Conservation (phyloP, 306 rosid genomes). For the Sesbania bispinosa region DNA sequence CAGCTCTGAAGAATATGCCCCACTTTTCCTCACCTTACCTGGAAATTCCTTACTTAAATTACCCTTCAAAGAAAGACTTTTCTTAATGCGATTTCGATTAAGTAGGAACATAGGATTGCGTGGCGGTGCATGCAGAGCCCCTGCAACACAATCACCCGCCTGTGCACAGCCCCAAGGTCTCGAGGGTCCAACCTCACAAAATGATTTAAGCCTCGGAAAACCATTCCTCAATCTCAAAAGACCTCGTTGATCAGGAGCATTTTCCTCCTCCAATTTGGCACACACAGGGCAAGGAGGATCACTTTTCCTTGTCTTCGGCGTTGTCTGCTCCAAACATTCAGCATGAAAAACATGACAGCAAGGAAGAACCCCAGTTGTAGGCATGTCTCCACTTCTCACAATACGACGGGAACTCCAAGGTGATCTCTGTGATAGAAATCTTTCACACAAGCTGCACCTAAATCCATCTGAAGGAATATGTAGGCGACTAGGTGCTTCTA, state of each 20-base stretch:
- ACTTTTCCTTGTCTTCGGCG: slow-evolving; percentile 53
- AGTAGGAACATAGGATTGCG: slow-evolving; percentile 57
- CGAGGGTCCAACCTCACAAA: slow-evolving; percentile 54
- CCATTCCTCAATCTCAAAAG: slow-evolving; percentile 43
- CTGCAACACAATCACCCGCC: slow-evolving; percentile 74
- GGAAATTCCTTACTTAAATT: slow-evolving; percentile 59
- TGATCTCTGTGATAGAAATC: slow-evolving; percentile 70
- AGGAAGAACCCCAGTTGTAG: slow-evolving; percentile 72
- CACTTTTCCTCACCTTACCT: slow-evolving; percentile 57
- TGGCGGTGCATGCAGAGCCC: slow-evolving; percentile 62
- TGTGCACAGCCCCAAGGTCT: slow-evolving; percentile 73
- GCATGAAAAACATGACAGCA: slow-evolving; percentile 84
- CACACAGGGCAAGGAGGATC: slow-evolving; percentile 88
- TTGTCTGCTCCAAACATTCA: slow-evolving; percentile 82
- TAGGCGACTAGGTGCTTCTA: slow-evolving; percentile 38
- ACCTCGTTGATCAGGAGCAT: slow-evolving; percentile 45
- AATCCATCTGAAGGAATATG: slow-evolving; percentile 46
- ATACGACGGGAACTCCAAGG: slow-evolving; percentile 89
- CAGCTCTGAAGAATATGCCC: slow-evolving; percentile 44
- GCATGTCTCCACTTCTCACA: slow-evolving; percentile 90
- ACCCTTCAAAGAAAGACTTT: slow-evolving; percentile 59
- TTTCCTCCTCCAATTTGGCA: slow-evolving; percentile 50
- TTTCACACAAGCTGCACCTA: slow-evolving; percentile 74
- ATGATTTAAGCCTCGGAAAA: slow-evolving; percentile 50
- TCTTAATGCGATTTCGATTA: slow-evolving; percentile 58